Conservation (phyloP, 331 rosid genomes). For the Pyrus hybrid region DNA sequence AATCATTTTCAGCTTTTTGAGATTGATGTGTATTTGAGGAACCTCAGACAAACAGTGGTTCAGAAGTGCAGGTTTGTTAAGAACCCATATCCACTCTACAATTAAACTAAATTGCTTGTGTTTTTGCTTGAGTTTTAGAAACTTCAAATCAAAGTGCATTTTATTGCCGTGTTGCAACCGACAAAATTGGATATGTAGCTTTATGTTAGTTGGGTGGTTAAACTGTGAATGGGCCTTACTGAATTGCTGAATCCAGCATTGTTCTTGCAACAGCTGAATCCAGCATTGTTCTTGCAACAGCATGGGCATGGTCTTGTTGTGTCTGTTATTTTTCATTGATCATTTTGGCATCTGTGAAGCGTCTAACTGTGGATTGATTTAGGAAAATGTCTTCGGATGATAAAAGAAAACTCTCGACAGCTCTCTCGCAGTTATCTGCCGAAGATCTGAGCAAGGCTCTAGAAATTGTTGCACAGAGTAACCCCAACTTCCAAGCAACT, state of each 20-base stretch:
- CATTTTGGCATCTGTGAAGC: not conserved
- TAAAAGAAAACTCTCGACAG: slow-evolving; percentile 39
- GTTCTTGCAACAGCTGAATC: not conserved
- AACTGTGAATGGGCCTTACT: not conserved
- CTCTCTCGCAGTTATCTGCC: slow-evolving; percentile 38
- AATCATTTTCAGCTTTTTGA: slow-evolving; percentile 37
- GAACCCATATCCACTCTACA: not conserved
- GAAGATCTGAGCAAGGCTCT: slow-evolving; percentile 56
- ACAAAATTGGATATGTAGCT: not conserved
- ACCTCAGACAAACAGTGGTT: slow-evolving; percentile 40
- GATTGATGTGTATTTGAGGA: slow-evolving; percentile 35
- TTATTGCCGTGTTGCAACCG: not conserved
- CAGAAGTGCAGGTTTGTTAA: slow-evolving; percentile 60
- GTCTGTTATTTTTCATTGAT: not conserved
- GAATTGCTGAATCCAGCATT: not conserved
- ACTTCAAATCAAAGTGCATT: not conserved
- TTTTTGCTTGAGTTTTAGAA: not conserved
- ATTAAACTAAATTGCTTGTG: not conserved
- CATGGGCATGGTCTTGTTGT: not conserved
- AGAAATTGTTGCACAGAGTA: slow-evolving; percentile 55
- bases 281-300: not conserved
- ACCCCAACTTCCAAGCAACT: slow-evolving; percentile 50
- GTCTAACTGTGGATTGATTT: not conserved
- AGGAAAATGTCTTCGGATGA: slow-evolving; percentile 61
- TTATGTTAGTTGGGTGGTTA: not conserved